phyloP scores from a whole-genome alignment of 345 rosid genomes.

The Combretum micranthum region DNA sequence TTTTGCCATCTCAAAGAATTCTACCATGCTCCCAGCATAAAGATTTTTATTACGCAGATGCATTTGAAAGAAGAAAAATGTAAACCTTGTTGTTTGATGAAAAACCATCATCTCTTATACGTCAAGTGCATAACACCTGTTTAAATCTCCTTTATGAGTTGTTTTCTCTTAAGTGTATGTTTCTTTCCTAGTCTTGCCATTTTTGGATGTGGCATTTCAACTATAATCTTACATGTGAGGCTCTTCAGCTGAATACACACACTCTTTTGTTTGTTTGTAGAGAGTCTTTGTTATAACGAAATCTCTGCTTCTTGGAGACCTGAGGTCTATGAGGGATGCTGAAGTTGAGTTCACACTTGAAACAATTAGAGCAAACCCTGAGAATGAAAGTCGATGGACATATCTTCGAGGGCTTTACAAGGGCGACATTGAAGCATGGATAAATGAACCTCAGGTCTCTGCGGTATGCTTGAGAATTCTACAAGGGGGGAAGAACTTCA shows the following conservation, averaged over 20 bases:
- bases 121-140: too few species aligned
- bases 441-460: constrained; percentile 48
- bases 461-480: constrained; percentile 59
- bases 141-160: too few species aligned
- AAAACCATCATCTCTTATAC: too few species aligned
- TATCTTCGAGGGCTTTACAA: constrained; percentile 81
- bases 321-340: constrained; percentile 61
- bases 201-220: too few species aligned
- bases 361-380: constrained; percentile 51
- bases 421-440: constrained; percentile 36
- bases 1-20: too few species aligned
- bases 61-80: too few species aligned
- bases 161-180: too few species aligned
- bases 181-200: too few species aligned
- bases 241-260: neutral
- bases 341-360: constrained; percentile 63
- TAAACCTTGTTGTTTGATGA: too few species aligned
- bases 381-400: constrained; percentile 87
- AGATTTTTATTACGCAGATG: too few species aligned
- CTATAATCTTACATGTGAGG: too few species aligned
- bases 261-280: constrained; percentile 26
- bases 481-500: constrained; percentile 32
- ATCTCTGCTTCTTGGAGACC: constrained; percentile 72
- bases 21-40: too few species aligned
- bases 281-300: constrained; percentile 61